Percentiles rank a stretch among this genome's conserved stretches.
Evolutionary conservation across 2,329 filamentous ascomycete species (phyloP).

Genomic region (Beauveria caledonica): DNA sequence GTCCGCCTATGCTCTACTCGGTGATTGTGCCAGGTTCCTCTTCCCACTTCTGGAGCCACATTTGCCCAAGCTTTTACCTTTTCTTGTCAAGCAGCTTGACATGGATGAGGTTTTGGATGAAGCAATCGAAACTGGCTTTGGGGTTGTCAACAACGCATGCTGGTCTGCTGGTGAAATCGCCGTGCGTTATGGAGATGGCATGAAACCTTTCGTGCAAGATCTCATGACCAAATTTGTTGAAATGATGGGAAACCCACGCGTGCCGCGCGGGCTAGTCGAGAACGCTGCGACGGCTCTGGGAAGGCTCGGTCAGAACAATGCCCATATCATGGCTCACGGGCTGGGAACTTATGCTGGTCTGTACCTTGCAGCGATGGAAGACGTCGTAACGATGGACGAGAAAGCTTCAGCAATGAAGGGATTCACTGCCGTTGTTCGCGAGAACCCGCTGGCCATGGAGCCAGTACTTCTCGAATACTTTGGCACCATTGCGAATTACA

Average conservation of each 20-base stretch:
- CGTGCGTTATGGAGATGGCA: conserved; percentile 64
- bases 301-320: conserved; percentile 72
- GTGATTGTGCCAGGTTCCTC: conserved; percentile 89
- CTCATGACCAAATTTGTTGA: conserved; percentile 69
- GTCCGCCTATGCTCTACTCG: conserved; percentile 88
- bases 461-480: conserved; percentile 77
- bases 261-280: conserved; percentile 81
- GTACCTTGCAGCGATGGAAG: conserved; percentile 74
- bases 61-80: conserved; percentile 65
- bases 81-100: conserved; percentile 82
- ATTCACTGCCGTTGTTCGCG: conserved; percentile 74
- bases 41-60: conserved; percentile 72
- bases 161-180: conserved; percentile 94
- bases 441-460: conserved; percentile 90
- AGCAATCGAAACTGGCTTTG: conserved; percentile 76
- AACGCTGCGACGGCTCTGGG: conserved; percentile 93
- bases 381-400: conserved; percentile 82
- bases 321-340: conserved; percentile 68
- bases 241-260: conserved; percentile 77
- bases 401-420: conserved; percentile 91
- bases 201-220: conserved; percentile 69
- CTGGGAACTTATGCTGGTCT: conserved; percentile 72
- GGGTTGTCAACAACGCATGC: conserved; percentile 95
- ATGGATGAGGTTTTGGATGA: conserved; percentile 69
- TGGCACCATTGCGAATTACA: conserved; percentile 70